Evolutionary conservation across 2,329 filamentous ascomycete species (phyloP), one percentile per base, ranked within the genome.

Genomic region (Penicillium palitans): DNA sequence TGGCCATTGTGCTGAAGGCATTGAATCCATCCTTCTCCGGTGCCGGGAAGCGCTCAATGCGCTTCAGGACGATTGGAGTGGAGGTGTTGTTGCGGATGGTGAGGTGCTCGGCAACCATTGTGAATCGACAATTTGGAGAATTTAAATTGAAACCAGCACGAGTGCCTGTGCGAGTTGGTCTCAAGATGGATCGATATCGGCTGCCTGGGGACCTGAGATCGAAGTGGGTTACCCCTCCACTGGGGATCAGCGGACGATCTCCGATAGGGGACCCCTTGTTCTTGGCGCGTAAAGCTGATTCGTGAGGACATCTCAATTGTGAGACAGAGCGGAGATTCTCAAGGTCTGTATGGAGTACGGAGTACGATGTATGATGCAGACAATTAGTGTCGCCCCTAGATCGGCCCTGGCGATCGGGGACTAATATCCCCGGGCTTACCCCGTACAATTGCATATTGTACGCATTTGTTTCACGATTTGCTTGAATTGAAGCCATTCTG

Each of bases 71-170:
- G 55, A 96, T 79, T n/a, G 86, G 82, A 49, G 84, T 87, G 57
- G 84, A 80, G 45, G 90, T 93, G 64, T 96, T 79, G 74, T 97
- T 97, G 68, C 93, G 91, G 68, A 97, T 85, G 5, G 84, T 90
- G 65, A 96, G 79, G 33, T 69, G 58, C 56, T 77, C 69, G 41
- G 74, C 74, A 47, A 72, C 73, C 76, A 79, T 77, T 46, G 45
- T 67, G 66, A 52, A 47, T 24, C 24, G 25, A 12, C 40, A 35
- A 19, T 33, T 35, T 21, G 19, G 19, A 48, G 27, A 19, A 13
- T 13, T 29, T n/a, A 10, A 21, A 29, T n/a, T 7, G 29, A 21
- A 24, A 47, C 42, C 59, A 37, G 12, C 9, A 15, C 4, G n/a
- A 45, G 21, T 48, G 8, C 29, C 19, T n/a, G 46, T 35, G 45